phyloP scores from a whole-genome alignment of 345 rosid genomes.

The Microcos paniculata region DNA sequence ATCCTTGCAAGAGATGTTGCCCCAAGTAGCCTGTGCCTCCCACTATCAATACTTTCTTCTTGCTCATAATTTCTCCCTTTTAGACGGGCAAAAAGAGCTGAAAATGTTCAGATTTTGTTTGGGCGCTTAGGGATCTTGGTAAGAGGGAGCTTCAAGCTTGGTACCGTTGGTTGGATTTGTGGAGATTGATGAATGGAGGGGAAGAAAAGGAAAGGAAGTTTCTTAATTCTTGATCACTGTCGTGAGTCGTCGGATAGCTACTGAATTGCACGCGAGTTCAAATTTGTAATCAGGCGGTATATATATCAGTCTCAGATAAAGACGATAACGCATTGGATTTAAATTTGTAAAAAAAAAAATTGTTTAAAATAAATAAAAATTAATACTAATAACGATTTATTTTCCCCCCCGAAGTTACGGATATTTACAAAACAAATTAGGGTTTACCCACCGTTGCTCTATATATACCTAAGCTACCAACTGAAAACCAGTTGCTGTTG shows the following conservation, averaged over 20 bases:
- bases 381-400: no score
- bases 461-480: no score
- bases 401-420: no score
- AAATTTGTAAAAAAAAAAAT: neutral
- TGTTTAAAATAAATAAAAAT: no score
- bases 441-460: no score
- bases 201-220: neutral
- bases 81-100: neutral
- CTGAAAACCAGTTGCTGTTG: no score
- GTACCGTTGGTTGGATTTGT: neutral
- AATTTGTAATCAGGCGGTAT: neutral
- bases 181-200: neutral
- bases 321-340: no score
- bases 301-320: neutral
- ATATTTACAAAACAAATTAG: no score
- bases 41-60: constrained; percentile 61
- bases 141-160: neutral
- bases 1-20: constrained; percentile 70
- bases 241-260: neutral
- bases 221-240: neutral
- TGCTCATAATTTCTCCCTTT: constrained; percentile 29
- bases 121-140: neutral
- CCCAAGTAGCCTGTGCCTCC: constrained; percentile 95
- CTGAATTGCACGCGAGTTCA: constrained; percentile 1
- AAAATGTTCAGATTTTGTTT: neutral